These are phyloP conservation scores for Priceomyces fermenticarens DNA, from an alignment of 805 yeast genomes.

Conservation along the genomic window DNA sequence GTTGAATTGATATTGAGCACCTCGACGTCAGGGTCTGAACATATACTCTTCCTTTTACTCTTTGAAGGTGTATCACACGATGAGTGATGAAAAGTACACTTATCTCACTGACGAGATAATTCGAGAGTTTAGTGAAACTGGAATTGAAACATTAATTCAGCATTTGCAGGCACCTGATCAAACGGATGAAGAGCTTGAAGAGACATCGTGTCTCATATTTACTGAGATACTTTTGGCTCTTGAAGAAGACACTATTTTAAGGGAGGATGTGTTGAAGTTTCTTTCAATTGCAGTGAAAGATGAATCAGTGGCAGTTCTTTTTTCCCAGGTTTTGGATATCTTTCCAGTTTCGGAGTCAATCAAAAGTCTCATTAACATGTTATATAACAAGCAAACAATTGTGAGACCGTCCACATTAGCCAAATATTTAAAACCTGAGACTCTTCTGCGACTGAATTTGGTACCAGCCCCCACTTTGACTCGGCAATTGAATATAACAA, in stretches of 20 bases:
- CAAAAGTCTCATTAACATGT: conserved; percentile 17
- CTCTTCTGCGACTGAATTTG: conserved; percentile 22
- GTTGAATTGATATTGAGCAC: no score
- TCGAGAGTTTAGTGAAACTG: conserved; percentile 27
- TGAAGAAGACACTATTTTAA: conserved; percentile 16
- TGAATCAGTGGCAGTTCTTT: conserved; percentile 29
- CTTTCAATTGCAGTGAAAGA: conserved; percentile 25
- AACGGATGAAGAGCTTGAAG: conserved; percentile 13
- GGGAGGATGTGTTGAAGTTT: conserved; percentile 17
- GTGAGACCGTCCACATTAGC: conserved; percentile 33
- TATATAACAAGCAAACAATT: conserved; percentile 21
- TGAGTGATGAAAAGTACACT: conserved; percentile 11
- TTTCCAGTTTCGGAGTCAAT: conserved; percentile 28
- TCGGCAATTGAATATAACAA: conserved; percentile 31
- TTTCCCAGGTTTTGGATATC: conserved; percentile 38
- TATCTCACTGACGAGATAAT: conserved; percentile 32
- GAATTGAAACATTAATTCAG: conserved; percentile 30
- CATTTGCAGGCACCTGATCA: conserved; percentile 24
- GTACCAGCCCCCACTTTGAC: conserved; percentile 33
- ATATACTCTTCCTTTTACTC: no score
- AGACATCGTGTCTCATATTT: conserved; percentile 23
- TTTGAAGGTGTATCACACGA: not conserved
- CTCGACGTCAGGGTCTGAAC: no score
- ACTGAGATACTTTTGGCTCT: conserved; percentile 30
- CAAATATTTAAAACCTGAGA: conserved; percentile 24